Percentiles rank a stretch among this genome's conserved stretches.
Evolutionary conservation across 169 alveolate genomes (phyloP).

Genomic region (Cryptosporidium baileyi): DNA sequence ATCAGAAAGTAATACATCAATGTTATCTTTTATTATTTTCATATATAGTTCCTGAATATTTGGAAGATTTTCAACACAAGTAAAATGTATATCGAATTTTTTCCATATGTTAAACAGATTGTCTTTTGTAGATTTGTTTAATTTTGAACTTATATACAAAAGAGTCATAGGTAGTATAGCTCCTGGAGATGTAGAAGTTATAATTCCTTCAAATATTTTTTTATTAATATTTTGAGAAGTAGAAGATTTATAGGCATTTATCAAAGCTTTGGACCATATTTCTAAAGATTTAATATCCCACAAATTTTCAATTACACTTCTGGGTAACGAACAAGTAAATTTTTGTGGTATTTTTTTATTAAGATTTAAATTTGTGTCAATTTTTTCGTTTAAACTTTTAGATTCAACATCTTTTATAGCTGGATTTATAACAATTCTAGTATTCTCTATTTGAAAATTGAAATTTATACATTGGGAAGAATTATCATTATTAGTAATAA

Average conservation of each 20-base stretch:
- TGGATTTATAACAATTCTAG: slow-evolving; percentile 35
- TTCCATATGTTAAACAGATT: slow-evolving; percentile 37
- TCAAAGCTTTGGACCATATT: slow-evolving; percentile 27
- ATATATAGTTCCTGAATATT: slow-evolving; percentile 35
- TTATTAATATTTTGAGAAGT: background rate
- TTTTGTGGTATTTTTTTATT: background rate
- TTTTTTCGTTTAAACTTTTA: background rate
- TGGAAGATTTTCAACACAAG: slow-evolving; percentile 62
- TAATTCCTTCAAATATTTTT: slow-evolving; percentile 40
- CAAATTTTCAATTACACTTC: slow-evolving; percentile 46
- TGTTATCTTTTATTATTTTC: slow-evolving; percentile 30
- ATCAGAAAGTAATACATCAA: slow-evolving; percentile 27
- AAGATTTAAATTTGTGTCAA: background rate
- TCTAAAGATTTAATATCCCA: slow-evolving; percentile 50
- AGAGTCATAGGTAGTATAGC: slow-evolving; percentile 29
- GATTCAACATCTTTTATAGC: background rate
- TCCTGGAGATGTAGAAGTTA: slow-evolving; percentile 57
- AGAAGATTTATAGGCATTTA: slow-evolving; percentile 8
- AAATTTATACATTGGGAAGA: slow-evolving; percentile 2
- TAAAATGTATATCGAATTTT: slow-evolving; percentile 47
- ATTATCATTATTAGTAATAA: background rate
- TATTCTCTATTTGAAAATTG: slow-evolving; percentile 30
- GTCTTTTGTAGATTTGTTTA: slow-evolving; percentile 11
- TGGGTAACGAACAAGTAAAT: slow-evolving; percentile 41
- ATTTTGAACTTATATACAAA: slow-evolving; percentile 39